Percentiles rank a stretch among this genome's conserved stretches.
Conservation (phyloP, 2,329 filamentous ascomycete genomes). For the Malbranchea zuffiana region DNA sequence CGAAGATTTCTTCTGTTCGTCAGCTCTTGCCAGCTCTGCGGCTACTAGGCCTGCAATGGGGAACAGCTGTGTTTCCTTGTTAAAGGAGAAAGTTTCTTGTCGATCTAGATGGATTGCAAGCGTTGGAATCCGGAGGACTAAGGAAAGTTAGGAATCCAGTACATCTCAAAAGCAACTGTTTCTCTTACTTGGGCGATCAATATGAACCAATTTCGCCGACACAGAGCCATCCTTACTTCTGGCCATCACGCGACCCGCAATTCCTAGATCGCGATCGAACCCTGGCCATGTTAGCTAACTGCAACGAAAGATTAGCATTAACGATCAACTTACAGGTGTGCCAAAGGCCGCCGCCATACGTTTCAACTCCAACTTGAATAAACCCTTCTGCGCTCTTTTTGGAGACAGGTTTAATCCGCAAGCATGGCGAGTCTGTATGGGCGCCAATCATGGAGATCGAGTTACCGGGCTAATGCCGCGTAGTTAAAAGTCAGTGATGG, state of each 20-base stretch:
- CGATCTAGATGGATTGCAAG: slow-evolving; percentile 90
- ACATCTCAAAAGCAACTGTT: neutral
- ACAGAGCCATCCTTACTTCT: slow-evolving; percentile 62
- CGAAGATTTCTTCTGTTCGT: slow-evolving; percentile 21
- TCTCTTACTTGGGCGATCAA: slow-evolving; percentile 61
- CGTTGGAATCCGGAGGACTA: slow-evolving; percentile 76
- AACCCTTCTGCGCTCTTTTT: slow-evolving; percentile 81
- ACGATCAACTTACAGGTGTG: slow-evolving; percentile 66
- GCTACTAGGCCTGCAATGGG: slow-evolving; percentile 81
- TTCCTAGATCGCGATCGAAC: slow-evolving; percentile 90
- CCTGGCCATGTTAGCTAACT: slow-evolving; percentile 33
- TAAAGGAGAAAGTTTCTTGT: slow-evolving; percentile 75
- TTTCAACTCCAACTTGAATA: slow-evolving; percentile 89
- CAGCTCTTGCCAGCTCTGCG: slow-evolving; percentile 59
- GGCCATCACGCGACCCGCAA: slow-evolving; percentile 81
- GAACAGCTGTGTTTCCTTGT: slow-evolving; percentile 93
- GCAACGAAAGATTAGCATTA: no score
- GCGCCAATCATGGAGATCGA: slow-evolving; percentile 86
- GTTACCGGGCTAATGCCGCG: slow-evolving; percentile 55
- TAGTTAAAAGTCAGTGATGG: slow-evolving; percentile 45
- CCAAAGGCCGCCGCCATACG: slow-evolving; percentile 94
- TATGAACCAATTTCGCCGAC: slow-evolving; percentile 74
- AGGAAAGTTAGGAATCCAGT: neutral
- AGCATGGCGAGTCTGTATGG: slow-evolving; percentile 87
- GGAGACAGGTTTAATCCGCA: slow-evolving; percentile 87